Conservation (phyloP, 176 grass and related monocot species). For the Ampelocalamus luodianensis region DNA sequence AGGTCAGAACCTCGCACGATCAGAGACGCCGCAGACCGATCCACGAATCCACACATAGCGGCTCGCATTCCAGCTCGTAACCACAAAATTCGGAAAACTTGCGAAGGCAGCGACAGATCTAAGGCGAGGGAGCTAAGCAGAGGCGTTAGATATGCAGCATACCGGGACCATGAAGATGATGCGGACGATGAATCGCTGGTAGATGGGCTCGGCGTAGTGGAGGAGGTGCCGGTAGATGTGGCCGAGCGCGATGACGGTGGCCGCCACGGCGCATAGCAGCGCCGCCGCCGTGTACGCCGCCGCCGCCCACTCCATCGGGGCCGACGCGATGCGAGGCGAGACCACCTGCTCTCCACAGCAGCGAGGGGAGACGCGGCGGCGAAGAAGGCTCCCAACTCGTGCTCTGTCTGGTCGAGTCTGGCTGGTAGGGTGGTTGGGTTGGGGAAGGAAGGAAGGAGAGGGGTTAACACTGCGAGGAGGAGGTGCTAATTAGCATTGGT, state of each 20-base stretch:
- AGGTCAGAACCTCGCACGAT: neutral
- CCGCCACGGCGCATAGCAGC: constrained; percentile 79
- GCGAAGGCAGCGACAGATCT: constrained; percentile 36
- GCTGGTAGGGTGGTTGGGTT: constrained; percentile 16
- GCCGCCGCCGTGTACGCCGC: constrained; percentile 69
- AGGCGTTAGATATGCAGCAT: neutral
- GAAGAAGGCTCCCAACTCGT: neutral
- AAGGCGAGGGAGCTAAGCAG: neutral
- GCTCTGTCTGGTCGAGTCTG: constrained; percentile 14
- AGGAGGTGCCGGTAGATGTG: constrained; percentile 94
- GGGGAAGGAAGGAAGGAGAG: neutral
- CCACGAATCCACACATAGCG: neutral
- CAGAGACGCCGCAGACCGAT: neutral
- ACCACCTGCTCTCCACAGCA: neutral
- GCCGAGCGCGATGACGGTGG: constrained; percentile 65
- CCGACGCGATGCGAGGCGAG: neutral
- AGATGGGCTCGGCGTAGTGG: constrained; percentile 75
- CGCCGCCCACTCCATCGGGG: constrained; percentile 67
- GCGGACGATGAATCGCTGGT: constrained; percentile 85
- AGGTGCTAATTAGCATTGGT: constrained; percentile 20
- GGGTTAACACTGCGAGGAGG: constrained; percentile 43
- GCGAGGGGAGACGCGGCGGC: neutral
- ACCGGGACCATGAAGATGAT: constrained; percentile 91
- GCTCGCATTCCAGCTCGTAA: neutral
- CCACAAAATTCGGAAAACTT: neutral